These are phyloP conservation scores for Paramecium sonneborni DNA, from an alignment of 73 alveolate species.

Conservation along the genomic window DNA sequence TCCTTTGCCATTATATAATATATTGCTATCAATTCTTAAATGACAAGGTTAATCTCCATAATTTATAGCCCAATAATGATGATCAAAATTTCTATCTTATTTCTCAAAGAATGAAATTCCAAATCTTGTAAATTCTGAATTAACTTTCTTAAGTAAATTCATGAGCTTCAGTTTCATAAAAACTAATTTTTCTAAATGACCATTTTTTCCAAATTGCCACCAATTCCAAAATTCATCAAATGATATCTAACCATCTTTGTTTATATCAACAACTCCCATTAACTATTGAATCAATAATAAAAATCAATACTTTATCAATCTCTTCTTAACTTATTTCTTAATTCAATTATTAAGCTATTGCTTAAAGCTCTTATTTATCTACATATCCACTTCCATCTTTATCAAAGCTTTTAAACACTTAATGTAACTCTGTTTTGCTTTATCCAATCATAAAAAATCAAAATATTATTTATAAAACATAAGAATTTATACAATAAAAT, in stretches of 20 bases:
- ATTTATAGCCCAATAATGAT: constrained; percentile 34
- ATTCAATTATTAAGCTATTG: not conserved
- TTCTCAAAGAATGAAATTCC: not conserved
- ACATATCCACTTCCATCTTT: constrained; percentile 42
- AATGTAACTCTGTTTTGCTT: not conserved
- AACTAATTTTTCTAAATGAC: constrained; percentile 21
- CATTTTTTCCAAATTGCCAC: constrained; percentile 27
- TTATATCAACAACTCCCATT: constrained; percentile 16
- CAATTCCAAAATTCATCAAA: constrained; percentile 51
- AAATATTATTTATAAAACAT: not conserved
- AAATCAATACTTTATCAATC: not conserved
- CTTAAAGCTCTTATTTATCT: not conserved
- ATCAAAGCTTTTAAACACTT: constrained; percentile 30
- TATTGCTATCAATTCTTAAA: not conserved
- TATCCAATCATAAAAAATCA: not conserved
- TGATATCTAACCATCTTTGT: constrained; percentile 9
- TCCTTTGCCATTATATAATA: not conserved
- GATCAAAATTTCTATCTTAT: not conserved
- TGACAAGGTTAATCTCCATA: constrained; percentile 38
- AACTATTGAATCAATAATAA: not conserved
- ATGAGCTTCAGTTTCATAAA: not conserved
- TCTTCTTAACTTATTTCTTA: not conserved
- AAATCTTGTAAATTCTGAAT: constrained; percentile 35
- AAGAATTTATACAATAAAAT: not conserved
- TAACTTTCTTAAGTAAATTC: not conserved